Evolutionary conservation across 257 asterid genomes (phyloP), one percentile per base, ranked within the genome.

Genomic region (Solanum etuberosum): DNA sequence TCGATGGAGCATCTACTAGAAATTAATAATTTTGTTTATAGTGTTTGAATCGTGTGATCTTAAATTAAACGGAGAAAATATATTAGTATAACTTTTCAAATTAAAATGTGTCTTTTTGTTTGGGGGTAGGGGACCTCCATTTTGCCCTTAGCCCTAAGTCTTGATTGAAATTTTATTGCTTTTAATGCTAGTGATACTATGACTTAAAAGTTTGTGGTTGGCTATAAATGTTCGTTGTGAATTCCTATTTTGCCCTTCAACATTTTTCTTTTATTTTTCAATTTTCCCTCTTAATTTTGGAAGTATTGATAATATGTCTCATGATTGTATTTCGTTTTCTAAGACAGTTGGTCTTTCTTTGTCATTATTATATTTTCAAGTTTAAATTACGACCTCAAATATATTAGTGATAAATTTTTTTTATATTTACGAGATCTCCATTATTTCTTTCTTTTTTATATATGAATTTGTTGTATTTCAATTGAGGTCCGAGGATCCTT

Each of bases 101-200:
- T 18, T 5, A 73, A 73, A 35, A 73, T 37, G 29, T 73, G 18
- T 6, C 9, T 10, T 73, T 72, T 73, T 35, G 18, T 73, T 35
- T 23, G 14, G 18, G 48, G 81, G 81, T 35, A 35, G 81, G 81
- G 81, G 81, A 35, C 81, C 81, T 73, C 48, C 48, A 73, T 73
- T 73, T 73, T 73, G 29, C 81, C 81, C 81, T 35, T 73, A 73
- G 81, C 48, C 81, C 48, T 73, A 35, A 73, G 81, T 73, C 48
- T 73, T 40, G 25, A 35, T 73, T 35, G 29, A 73, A 20, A 35
- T 73, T 34, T 78, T 80, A 18, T 80, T 3, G 43, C 67, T 80
- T 80, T 80, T 80, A 18, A 46, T 80, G 68, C 67, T 46, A 80
- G 85, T 80, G 67, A 51, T 80, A 46, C 85, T 48, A 5, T 80